Evolutionary conservation across 495 filamentous ascomycete species (phyloP).

Genomic region (Lepraria neglecta): DNA sequence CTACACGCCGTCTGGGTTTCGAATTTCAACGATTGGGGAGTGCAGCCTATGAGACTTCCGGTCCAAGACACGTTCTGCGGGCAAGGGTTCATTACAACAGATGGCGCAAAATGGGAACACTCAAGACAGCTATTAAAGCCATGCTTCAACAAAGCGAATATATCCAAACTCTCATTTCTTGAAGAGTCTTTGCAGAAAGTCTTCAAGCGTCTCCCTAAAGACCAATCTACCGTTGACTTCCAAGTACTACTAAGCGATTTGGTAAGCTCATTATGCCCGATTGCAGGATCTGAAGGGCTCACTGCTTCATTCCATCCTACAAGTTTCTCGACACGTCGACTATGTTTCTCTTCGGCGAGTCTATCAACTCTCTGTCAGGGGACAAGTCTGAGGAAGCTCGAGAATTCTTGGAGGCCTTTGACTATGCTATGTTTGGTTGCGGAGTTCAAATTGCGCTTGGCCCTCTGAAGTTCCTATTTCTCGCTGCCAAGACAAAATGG

Average conservation of each 20-base stretch:
- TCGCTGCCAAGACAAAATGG: background rate
- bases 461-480: slow-evolving; percentile 11
- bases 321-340: slow-evolving; percentile 46
- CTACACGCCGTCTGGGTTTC: slow-evolving; percentile 15
- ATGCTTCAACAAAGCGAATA: slow-evolving; percentile 31
- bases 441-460: background rate
- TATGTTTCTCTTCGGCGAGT: slow-evolving; percentile 59
- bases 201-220: slow-evolving; percentile 35
- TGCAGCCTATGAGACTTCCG: slow-evolving; percentile 12
- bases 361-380: slow-evolving; percentile 33
- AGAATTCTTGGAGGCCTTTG: slow-evolving; percentile 40
- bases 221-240: slow-evolving; percentile 52
- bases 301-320: slow-evolving; percentile 32
- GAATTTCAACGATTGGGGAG: slow-evolving; percentile 12
- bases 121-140: slow-evolving; percentile 37
- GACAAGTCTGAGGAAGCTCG: slow-evolving; percentile 7
- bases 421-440: background rate
- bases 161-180: slow-evolving; percentile 29
- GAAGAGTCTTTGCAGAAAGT: slow-evolving; percentile 24
- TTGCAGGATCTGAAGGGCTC: too few species aligned
- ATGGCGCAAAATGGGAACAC: slow-evolving; percentile 36
- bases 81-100: slow-evolving; percentile 32
- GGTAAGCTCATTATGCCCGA: too few species aligned
- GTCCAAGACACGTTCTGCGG: slow-evolving; percentile 12
- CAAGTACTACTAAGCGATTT: too few species aligned